Base-by-base conservation (phyloP, 192 early-diverging fungal species). In the Backusella psychrophila region DNA sequence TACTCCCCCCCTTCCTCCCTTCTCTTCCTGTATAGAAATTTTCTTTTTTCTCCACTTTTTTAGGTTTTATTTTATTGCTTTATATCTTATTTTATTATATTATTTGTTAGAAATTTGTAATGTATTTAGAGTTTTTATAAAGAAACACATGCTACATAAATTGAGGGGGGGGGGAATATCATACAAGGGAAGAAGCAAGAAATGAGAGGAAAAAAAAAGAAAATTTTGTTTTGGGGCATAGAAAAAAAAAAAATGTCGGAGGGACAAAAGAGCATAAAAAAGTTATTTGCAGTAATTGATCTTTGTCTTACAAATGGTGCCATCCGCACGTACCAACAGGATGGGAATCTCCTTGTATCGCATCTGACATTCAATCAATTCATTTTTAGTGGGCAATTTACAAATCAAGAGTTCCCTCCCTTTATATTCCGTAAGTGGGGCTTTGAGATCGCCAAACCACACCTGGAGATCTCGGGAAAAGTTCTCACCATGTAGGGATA, bases 381-480 rank as follows among this genome's bases (percentile, higher is more conserved):
- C 79, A 21, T 78, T 52, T n/a, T 59, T 59, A 5, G 56, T 21
- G 6, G 89, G 87, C 29, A 90, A 74, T 33, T 78, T 78, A 21
- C 82, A 85, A 11, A 86, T 73, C 19, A 88, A 31, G 19, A 80
- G 69, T 38, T 90, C 89, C 7, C 84, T 75, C 2, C 83, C 86
- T 21, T 84, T 78, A 66, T 81, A 85, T 29, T 90, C 89, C 0
- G 82, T 85, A 33, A 81, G 74, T 3, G 85, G 81, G 6, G 86
- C 83, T 72, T 88, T 87, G 44, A 86, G 78, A 65, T 90, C 90
- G 34, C 90, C 93, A 77, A 94, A 94, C 85, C 88, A 86, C 21
- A 94, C 90, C 1, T 85, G 88, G 78, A 94, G 81, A 71, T 93
- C 91, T 0, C 89, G 86, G 0, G 88, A 78, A 74, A 93, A 93